These are phyloP conservation scores for Exophiala phaeomuriformis DNA, from an alignment of 2,329 filamentous ascomycete genomes.

Conservation along the genomic window DNA sequence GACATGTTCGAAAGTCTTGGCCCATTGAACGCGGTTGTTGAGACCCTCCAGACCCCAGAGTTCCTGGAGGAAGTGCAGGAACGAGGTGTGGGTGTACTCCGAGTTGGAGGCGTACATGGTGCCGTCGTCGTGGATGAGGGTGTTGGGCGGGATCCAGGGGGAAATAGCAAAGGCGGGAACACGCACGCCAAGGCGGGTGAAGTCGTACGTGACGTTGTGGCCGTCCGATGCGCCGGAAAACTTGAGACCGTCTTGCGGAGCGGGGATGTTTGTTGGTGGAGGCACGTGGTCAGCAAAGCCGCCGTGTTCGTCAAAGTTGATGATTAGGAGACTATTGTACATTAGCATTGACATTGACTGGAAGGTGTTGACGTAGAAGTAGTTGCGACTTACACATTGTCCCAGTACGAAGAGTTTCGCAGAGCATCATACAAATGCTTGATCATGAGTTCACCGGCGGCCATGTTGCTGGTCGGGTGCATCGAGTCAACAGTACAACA, in stretches of 20 bases:
- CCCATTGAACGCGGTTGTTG: conserved; percentile 39
- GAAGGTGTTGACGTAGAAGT: background rate
- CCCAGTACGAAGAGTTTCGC: conserved; percentile 17
- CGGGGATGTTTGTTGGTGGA: conserved; percentile 11
- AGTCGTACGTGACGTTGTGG: conserved; percentile 20
- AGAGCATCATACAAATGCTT: conserved; percentile 17
- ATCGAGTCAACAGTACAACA: conserved; percentile 20
- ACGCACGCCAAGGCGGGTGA: conserved; percentile 14
- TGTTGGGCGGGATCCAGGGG: conserved; percentile 19
- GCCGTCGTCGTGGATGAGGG: conserved; percentile 35
- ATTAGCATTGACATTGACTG: background rate
- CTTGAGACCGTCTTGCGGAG: conserved; percentile 15
- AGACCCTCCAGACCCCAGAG: conserved; percentile 36
- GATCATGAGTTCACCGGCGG: conserved; percentile 19
- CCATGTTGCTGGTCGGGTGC: conserved; percentile 21
- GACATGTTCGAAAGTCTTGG: conserved; percentile 37
- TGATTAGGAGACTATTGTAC: conserved; percentile 8
- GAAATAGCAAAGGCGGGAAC: conserved; percentile 17
- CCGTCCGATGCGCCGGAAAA: conserved; percentile 16
- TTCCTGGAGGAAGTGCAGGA: conserved; percentile 38
- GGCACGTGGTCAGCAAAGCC: conserved; percentile 21
- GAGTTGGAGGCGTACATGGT: conserved; percentile 34
- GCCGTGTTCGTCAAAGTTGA: conserved; percentile 21
- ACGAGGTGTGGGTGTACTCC: conserved; percentile 36
- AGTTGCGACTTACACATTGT: conserved; percentile 10